These are phyloP conservation scores for Pichia gijzeniarum DNA, from an alignment of 805 yeast genomes.

Conservation along the genomic window DNA sequence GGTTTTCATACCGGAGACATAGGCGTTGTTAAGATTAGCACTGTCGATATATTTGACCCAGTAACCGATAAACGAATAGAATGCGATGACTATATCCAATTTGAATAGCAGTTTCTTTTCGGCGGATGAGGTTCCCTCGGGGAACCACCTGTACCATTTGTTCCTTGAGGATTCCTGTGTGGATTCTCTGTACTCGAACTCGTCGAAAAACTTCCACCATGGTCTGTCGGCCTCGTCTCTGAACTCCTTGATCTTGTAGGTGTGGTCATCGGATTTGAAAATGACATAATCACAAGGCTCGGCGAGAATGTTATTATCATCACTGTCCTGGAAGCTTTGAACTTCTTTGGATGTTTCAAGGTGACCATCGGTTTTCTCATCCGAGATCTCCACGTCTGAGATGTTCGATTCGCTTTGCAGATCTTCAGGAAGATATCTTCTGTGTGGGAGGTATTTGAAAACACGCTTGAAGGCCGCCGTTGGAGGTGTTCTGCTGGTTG, in stretches of 20 bases:
- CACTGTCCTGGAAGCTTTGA: too few relatives aligned
- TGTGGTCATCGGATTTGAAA: conserved; percentile 5
- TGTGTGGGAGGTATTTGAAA: conserved; percentile 8
- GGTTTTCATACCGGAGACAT: conserved; percentile 58
- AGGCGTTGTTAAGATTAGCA: conserved; percentile 57
- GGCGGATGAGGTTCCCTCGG: conserved; percentile 39
- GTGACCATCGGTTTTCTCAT: background rate
- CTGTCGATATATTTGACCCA: conserved; percentile 66
- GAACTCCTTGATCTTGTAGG: conserved; percentile 29
- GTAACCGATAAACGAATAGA: conserved; percentile 52
- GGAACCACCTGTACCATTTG: conserved; percentile 53
- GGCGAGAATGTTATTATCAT: background rate
- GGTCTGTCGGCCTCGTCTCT: conserved; percentile 48
- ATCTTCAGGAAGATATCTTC: conserved; percentile 15
- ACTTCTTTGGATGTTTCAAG: background rate
- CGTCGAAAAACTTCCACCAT: conserved; percentile 55
- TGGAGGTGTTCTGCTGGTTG: too few relatives aligned
- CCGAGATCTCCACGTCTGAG: background rate
- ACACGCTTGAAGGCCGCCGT: too few relatives aligned
- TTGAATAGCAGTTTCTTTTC: conserved; percentile 43
- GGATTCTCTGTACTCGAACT: conserved; percentile 51
- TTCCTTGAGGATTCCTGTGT: conserved; percentile 27
- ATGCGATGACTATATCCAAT: conserved; percentile 49
- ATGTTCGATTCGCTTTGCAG: background rate
- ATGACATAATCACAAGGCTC: background rate